A percentile compares a stretch with the other conserved stretches of the same genome.
phyloP scores from a whole-genome alignment of 441 rosid genomes.

The Brassica hybrid region DNA sequence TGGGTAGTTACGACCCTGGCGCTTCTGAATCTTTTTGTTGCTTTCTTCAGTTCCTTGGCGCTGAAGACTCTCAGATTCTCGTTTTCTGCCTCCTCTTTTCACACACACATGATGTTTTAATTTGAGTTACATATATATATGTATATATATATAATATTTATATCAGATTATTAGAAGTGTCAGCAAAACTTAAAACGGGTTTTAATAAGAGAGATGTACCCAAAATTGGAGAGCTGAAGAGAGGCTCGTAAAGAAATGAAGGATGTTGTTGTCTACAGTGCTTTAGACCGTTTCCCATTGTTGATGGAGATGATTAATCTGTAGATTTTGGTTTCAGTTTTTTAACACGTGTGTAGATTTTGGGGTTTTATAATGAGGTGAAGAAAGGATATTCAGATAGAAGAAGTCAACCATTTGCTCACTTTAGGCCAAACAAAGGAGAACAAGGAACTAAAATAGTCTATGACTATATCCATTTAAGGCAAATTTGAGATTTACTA shows the following conservation, averaged over 20 bases:
- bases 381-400: background rate
- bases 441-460: background rate
- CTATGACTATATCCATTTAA: background rate
- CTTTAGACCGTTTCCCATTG: constrained; percentile 32
- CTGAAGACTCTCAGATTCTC: constrained; percentile 24
- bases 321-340: background rate
- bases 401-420: background rate
- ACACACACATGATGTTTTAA: background rate
- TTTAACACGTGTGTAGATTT: background rate
- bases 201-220: constrained; percentile 14
- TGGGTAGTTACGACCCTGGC: background rate
- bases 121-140: background rate
- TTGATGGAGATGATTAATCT: background rate
- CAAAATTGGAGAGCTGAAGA: constrained; percentile 4
- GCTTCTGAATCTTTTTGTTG: constrained; percentile 13
- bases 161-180: background rate
- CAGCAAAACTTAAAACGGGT: background rate
- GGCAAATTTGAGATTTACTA: background rate
- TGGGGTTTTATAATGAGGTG: background rate
- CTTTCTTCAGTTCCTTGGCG: constrained; percentile 23
- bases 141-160: no score
- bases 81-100: constrained; percentile 7
- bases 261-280: constrained; percentile 11
- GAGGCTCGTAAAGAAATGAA: constrained; percentile 16
- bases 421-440: background rate